A percentile compares a stretch with the other conserved stretches of the same genome.
Conservation (phyloP, 108 stramenopile genomes). For the Nitzschia inconspicua region DNA sequence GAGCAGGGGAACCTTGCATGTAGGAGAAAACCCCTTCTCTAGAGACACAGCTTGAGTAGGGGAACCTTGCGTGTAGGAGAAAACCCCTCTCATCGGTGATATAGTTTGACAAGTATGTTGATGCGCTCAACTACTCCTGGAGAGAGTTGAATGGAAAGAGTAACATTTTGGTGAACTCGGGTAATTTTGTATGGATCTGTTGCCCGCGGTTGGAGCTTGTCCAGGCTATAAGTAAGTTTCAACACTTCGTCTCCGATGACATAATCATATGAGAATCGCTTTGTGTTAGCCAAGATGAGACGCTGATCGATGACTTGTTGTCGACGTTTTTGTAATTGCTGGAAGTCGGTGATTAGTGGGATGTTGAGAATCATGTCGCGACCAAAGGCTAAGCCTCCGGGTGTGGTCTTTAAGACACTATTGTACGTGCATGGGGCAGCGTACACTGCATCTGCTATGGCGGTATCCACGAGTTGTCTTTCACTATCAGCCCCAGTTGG, state of each 20-base stretch:
- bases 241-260: constrained; percentile 18
- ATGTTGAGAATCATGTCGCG: constrained; percentile 31
- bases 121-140: too few relatives aligned
- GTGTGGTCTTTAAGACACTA: constrained; percentile 10
- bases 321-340: background rate
- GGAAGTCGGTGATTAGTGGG: constrained; percentile 19
- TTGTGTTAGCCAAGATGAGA: constrained; percentile 4
- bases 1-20: too few relatives aligned
- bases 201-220: too few relatives aligned
- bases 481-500: constrained; percentile 1
- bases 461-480: constrained; percentile 17
- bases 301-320: constrained; percentile 17
- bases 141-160: too few relatives aligned
- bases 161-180: too few relatives aligned
- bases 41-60: too few relatives aligned
- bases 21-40: too few relatives aligned
- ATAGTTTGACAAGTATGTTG: too few relatives aligned
- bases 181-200: too few relatives aligned
- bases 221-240: too few relatives aligned
- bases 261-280: constrained; percentile 20
- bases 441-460: constrained; percentile 18
- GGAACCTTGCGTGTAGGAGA: too few relatives aligned
- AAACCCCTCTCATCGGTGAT: too few relatives aligned
- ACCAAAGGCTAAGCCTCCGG: constrained; percentile 29
- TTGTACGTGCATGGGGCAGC: constrained; percentile 7